Conservation (phyloP, 169 alveolate genomes). For the Eimeria praecox region DNA sequence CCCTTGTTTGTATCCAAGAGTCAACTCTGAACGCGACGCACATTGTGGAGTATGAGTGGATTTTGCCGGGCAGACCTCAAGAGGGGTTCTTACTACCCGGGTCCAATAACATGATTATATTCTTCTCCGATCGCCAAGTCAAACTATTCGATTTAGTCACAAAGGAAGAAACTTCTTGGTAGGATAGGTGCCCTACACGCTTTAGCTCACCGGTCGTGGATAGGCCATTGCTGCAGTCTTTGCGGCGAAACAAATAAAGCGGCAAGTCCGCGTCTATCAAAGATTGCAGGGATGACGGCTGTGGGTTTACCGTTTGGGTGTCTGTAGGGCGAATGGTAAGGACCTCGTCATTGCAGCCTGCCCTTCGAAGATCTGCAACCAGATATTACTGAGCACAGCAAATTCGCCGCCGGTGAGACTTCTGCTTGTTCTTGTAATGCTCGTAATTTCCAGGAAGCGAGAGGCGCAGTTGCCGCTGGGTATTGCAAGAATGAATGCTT, state of each 20-base stretch:
- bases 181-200: neutral
- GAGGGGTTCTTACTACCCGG: constrained; percentile 64
- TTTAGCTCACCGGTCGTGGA: neutral
- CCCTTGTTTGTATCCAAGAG: constrained; percentile 8
- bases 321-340: constrained; percentile 41
- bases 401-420: constrained; percentile 62
- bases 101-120: neutral
- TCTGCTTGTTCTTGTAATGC: no score
- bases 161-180: constrained; percentile 63
- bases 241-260: neutral
- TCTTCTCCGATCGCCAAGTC: constrained; percentile 69
- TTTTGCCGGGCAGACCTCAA: constrained; percentile 63
- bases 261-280: neutral
- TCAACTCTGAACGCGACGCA: constrained; percentile 39
- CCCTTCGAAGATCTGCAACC: constrained; percentile 63
- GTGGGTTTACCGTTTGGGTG: neutral
- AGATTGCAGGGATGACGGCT: neutral
- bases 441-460: neutral
- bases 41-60: constrained; percentile 65
- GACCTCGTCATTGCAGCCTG: constrained; percentile 76
- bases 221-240: neutral
- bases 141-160: constrained; percentile 36
- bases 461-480: neutral
- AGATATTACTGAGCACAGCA: constrained; percentile 59
- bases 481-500: neutral